Conservation (phyloP, 2,329 filamentous ascomycete genomes). For the Sodiomyces alkalinus region DNA sequence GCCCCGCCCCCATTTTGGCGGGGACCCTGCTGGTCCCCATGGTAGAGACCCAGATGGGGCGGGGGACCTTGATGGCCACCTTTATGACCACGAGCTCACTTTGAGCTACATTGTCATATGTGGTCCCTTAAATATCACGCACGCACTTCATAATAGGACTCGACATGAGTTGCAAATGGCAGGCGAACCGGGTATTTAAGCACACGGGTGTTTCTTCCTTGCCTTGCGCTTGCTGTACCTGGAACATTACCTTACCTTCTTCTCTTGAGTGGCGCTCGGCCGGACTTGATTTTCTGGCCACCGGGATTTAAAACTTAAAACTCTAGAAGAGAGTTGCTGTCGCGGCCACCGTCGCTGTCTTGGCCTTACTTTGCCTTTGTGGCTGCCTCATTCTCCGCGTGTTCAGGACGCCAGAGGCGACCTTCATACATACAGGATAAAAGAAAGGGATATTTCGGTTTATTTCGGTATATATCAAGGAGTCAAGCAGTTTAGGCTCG, state of each 20-base stretch:
- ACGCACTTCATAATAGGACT: neutral
- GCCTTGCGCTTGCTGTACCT: neutral
- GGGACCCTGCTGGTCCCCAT: neutral
- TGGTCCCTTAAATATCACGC: no score
- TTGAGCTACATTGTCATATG: no score
- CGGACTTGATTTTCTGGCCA: no score
- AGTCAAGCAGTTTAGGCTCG: neutral
- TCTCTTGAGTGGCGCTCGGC: neutral
- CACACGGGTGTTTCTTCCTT: neutral
- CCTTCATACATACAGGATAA: no score
- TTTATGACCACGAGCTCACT: neutral
- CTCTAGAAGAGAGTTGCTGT: no score
- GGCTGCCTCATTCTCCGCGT: no score
- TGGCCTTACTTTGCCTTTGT: no score
- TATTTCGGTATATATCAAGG: no score
- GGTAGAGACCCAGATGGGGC: neutral
- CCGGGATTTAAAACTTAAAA: no score
- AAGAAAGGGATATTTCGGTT: no score
- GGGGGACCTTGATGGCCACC: neutral
- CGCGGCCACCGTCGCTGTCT: no score
- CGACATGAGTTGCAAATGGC: neutral
- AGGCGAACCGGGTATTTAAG: neutral
- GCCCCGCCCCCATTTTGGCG: neutral
- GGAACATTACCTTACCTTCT: neutral
- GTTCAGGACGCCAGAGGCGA: no score